Evolutionary conservation across 345 rosid genomes (phyloP).

Genomic region (Salix dunnii): DNA sequence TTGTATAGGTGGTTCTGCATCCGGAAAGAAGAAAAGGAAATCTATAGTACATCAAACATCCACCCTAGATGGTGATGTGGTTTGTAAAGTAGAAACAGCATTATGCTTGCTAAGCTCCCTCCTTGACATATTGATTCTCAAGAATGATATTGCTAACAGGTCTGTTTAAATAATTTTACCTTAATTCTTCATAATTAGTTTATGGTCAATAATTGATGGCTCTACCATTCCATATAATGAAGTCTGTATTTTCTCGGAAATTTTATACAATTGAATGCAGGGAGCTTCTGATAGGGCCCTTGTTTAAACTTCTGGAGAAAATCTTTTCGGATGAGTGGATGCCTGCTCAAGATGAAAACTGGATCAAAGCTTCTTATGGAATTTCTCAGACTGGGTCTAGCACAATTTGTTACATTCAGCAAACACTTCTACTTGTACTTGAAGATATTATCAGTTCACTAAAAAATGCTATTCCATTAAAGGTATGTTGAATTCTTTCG

Average conservation of each 20-base stretch:
- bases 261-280: conserved; percentile 30
- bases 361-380: conserved; percentile 40
- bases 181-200: conserved; percentile 1
- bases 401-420: conserved; percentile 45
- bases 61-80: conserved; percentile 20
- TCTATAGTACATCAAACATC: conserved; percentile 26
- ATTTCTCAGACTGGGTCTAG: conserved; percentile 32
- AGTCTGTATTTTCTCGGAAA: conserved; percentile 3
- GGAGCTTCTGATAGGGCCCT: conserved; percentile 64
- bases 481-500: conserved; percentile 44
- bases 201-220: conserved; percentile 7
- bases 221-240: conserved; percentile 8
- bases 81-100: conserved; percentile 42
- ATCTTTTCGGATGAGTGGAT: conserved; percentile 49
- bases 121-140: conserved; percentile 69
- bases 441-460: conserved; percentile 59
- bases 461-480: conserved; percentile 25
- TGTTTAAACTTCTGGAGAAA: conserved; percentile 68
- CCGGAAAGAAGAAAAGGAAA: conserved; percentile 61
- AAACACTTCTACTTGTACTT: conserved; percentile 60
- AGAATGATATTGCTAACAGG: conserved; percentile 79
- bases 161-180: conserved; percentile 24
- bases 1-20: conserved; percentile 25
- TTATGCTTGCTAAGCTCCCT: conserved; percentile 57
- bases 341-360: conserved; percentile 29